Percentiles rank a stretch among this genome's conserved stretches.
phyloP scores from a whole-genome alignment of 371 early-diverging fungal genomes.

The Apophysomyces sp. region DNA sequence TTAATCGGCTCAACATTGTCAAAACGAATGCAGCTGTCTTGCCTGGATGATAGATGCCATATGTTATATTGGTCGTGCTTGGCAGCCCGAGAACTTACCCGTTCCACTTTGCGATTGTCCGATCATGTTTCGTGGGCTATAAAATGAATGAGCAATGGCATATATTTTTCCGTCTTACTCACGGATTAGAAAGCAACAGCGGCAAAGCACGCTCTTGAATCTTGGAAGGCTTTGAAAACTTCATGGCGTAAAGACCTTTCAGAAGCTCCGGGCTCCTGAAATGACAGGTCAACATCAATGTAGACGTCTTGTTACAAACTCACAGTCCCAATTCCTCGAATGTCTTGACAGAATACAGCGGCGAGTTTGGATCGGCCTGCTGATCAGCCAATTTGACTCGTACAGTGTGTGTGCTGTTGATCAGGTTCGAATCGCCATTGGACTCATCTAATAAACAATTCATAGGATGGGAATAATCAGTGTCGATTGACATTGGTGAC shows the following conservation, averaged over 20 bases:
- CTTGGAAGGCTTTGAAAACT: constrained; percentile 90
- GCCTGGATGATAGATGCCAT: constrained; percentile 81
- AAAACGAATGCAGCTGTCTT: constrained; percentile 98
- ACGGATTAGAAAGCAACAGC: constrained; percentile 76
- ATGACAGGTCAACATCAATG: neutral
- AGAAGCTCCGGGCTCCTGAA: constrained; percentile 69
- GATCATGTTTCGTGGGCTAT: constrained; percentile 49
- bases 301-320: constrained; percentile 7
- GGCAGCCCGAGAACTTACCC: constrained; percentile 23
- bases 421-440: constrained; percentile 28
- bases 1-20: constrained; percentile 83
- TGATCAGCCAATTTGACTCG: constrained; percentile 81
- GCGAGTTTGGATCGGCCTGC: constrained; percentile 76
- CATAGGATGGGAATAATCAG: neutral
- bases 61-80: constrained; percentile 76
- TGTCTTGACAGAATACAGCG: constrained; percentile 74
- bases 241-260: constrained; percentile 93
- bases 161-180: constrained; percentile 12
- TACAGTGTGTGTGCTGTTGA: constrained; percentile 67
- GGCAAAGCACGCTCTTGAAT: constrained; percentile 97
- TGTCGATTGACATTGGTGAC: neutral
- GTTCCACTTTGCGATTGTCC: constrained; percentile 54
- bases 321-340: constrained; percentile 79
- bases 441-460: neutral
- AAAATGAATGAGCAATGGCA: neutral